These are phyloP conservation scores for Hanseniaspora valbyensis DNA, from an alignment of 805 yeast species.

Conservation along the genomic window DNA sequence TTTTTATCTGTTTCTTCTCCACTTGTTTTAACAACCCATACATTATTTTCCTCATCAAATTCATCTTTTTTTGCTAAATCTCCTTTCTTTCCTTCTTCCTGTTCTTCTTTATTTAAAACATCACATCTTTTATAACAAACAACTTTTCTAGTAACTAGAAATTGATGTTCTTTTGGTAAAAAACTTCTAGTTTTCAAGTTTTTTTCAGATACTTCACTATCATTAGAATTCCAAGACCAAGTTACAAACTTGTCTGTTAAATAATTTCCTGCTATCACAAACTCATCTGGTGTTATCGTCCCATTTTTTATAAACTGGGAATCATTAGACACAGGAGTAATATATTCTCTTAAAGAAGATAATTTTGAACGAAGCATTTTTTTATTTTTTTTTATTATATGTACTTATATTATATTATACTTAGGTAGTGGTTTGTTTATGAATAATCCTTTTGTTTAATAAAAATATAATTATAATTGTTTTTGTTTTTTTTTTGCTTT, in stretches of 20 bases:
- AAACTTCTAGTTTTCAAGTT: slow-evolving; percentile 37
- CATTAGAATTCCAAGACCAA: slow-evolving; percentile 79
- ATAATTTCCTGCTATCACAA: slow-evolving; percentile 89
- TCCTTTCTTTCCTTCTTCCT: slow-evolving; percentile 35
- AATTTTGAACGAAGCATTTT: slow-evolving; percentile 58
- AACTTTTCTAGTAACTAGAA: slow-evolving; percentile 75
- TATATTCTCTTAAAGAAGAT: slow-evolving; percentile 77
- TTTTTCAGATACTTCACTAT: slow-evolving; percentile 38
- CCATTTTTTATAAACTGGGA: slow-evolving; percentile 82
- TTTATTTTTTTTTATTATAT: background rate
- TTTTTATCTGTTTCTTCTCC: slow-evolving; percentile 1
- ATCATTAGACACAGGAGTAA: slow-evolving; percentile 80
- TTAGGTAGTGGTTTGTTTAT: background rate
- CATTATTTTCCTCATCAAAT: slow-evolving; percentile 22
- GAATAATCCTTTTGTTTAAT: background rate
- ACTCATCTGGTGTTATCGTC: slow-evolving; percentile 91
- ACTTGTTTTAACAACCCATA: background rate
- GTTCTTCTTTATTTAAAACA: slow-evolving; percentile 28
- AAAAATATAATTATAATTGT: too few species aligned
- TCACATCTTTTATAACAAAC: slow-evolving; percentile 50
- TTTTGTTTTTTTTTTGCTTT: too few species aligned
- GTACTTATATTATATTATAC: background rate
- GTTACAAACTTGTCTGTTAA: slow-evolving; percentile 87
- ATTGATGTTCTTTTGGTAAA: slow-evolving; percentile 79
- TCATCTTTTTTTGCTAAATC: slow-evolving; percentile 13